These are phyloP conservation scores for Lanmaoa rubissima DNA, from an alignment of 768 basidiomycete species.

Conservation along the genomic window DNA sequence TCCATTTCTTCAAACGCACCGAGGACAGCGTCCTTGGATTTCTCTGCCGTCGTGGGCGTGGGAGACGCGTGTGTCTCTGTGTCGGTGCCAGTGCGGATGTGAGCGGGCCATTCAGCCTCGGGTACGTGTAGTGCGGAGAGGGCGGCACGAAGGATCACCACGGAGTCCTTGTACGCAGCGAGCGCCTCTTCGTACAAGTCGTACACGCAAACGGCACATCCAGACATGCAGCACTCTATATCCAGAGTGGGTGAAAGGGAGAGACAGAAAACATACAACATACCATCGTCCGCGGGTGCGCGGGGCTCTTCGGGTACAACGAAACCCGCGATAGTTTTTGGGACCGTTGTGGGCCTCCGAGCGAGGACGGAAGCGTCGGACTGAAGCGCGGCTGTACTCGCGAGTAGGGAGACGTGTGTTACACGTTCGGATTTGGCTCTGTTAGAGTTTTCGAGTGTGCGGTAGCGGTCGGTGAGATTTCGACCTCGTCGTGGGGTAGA, in stretches of 20 bases:
- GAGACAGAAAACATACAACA: background rate
- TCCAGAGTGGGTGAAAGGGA: background rate
- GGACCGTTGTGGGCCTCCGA: background rate
- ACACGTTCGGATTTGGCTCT: slow-evolving; percentile 42
- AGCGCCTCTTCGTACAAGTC: slow-evolving; percentile 81
- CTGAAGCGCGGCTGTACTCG: background rate
- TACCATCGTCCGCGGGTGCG: slow-evolving; percentile 60
- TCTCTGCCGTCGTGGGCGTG: slow-evolving; percentile 1
- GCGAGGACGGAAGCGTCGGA: background rate
- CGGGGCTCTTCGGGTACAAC: slow-evolving; percentile 59
- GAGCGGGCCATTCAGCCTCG: slow-evolving; percentile 62
- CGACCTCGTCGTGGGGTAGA: slow-evolving; percentile 41
- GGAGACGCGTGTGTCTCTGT: background rate
- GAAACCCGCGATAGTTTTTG: slow-evolving; percentile 25
- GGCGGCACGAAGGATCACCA: slow-evolving; percentile 48
- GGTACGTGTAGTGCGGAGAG: slow-evolving; percentile 51
- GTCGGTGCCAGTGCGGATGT: slow-evolving; percentile 35
- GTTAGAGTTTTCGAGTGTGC: slow-evolving; percentile 52
- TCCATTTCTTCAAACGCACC: slow-evolving; percentile 77
- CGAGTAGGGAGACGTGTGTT: slow-evolving; percentile 29
- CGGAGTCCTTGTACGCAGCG: slow-evolving; percentile 54
- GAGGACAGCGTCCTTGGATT: slow-evolving; percentile 38
- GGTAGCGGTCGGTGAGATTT: slow-evolving; percentile 58
- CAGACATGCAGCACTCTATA: slow-evolving; percentile 92
- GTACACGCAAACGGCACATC: slow-evolving; percentile 90